Conservation (phyloP, 305 asterid species). For the Withania somnifera region DNA sequence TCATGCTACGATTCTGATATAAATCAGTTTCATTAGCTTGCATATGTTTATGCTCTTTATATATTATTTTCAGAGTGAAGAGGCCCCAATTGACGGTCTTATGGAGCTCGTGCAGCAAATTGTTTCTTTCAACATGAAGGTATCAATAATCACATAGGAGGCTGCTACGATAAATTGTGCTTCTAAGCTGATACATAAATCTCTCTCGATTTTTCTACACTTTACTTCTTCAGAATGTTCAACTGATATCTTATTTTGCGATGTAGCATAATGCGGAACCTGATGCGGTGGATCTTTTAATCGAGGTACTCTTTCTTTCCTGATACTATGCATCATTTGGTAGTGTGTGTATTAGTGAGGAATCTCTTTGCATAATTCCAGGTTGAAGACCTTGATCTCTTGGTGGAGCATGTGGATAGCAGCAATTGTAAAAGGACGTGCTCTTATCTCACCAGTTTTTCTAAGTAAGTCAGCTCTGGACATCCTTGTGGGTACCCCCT, state of each 20-base stretch:
- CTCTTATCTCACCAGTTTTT: slow-evolving; percentile 82
- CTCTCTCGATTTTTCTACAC: neutral
- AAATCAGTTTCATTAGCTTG: neutral
- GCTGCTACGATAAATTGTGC: too few species aligned
- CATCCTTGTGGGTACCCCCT: neutral
- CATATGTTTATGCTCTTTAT: neutral
- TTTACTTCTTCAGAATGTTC: too few species aligned
- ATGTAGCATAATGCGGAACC: slow-evolving; percentile 99
- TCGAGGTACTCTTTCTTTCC: slow-evolving; percentile 78
- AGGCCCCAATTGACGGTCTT: slow-evolving; percentile 57
- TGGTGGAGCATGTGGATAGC: slow-evolving; percentile 65
- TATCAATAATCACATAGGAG: too few species aligned
- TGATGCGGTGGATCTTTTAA: slow-evolving; percentile 95
- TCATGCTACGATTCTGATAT: neutral
- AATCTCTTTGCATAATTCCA: slow-evolving; percentile 15
- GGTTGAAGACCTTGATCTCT: slow-evolving; percentile 94
- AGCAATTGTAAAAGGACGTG: slow-evolving; percentile 78
- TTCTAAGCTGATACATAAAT: neutral
- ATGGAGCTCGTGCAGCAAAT: slow-evolving; percentile 93
- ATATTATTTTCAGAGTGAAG: slow-evolving; percentile 50
- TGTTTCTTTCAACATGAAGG: slow-evolving; percentile 97
- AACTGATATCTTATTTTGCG: neutral
- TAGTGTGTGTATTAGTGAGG: too few species aligned
- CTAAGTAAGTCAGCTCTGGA: slow-evolving; percentile 47
- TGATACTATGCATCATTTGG: too few species aligned